These are phyloP conservation scores for Breynia disticha DNA, from an alignment of 441 rosid species.

Conservation along the genomic window DNA sequence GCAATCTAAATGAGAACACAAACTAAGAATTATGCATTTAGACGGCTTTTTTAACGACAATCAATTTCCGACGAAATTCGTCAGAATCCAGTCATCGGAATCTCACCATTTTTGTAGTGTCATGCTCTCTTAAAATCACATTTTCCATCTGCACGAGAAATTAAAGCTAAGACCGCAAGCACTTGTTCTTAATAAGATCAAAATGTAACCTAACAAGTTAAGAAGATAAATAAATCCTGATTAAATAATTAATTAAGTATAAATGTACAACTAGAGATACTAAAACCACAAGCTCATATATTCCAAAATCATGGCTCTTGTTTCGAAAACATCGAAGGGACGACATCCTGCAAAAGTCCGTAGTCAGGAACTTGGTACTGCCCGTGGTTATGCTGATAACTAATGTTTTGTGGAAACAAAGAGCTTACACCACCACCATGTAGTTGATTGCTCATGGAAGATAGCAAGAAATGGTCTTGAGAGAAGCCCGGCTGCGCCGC, in stretches of 20 bases:
- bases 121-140: too few species aligned
- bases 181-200: too few species aligned
- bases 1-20: too few species aligned
- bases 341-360: conserved; percentile 75
- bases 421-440: conserved; percentile 12
- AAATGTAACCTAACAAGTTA: too few species aligned
- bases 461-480: conserved; percentile 30
- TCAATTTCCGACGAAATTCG: too few species aligned
- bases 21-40: too few species aligned
- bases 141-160: too few species aligned
- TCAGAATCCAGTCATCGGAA: too few species aligned
- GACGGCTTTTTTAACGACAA: too few species aligned
- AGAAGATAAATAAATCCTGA: too few species aligned
- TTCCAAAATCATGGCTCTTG: conserved; percentile 37
- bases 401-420: conserved; percentile 20
- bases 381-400: conserved; percentile 21
- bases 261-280: conserved; percentile 12
- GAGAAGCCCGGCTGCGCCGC: conserved; percentile 16
- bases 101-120: too few species aligned
- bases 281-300: background rate
- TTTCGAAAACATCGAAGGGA: conserved; percentile 59
- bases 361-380: conserved; percentile 40
- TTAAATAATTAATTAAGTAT: conserved; percentile 6
- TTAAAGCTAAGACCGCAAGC: too few species aligned
- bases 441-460: conserved; percentile 20